Evolutionary conservation across 2,329 filamentous ascomycete species (phyloP), one percentile per base, ranked within the genome.

Genomic region (Verruconis gallopava): DNA sequence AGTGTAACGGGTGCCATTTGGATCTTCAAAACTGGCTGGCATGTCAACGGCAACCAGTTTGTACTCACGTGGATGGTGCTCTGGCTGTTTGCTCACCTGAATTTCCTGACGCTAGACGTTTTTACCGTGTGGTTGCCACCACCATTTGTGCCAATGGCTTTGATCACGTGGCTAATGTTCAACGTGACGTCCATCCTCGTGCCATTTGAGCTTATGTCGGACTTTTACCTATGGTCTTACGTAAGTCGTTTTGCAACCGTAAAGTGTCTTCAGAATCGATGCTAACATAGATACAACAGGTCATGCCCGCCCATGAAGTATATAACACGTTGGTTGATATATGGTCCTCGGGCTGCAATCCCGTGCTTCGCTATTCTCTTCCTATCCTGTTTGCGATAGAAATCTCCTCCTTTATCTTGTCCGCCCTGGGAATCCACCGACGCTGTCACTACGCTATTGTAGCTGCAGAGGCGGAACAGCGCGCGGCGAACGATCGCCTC

Each of bases 21-120:
- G 63, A 64, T 63, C 0, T 68, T 68, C 48, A 52, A 56, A 2
- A 46, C 57, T 13, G 51, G 49, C 9, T 68, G 66, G 65, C 14
- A 52, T 11, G 61, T 67, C 5, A 54, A 54, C 35, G 60, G 53
- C 2, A 48, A 43, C 5, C 65, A 68, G 45, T 68, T 66, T 45
- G 53, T 54, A 0, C 51, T 66, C 4, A 62, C 55, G 4, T 69
- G 66, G 66, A 55, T 65, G 51, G 46, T 50, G 1, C 36, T 43
- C n/a, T 37, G 37, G 38, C 37, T 34, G n/a, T 44, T 41, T 15
- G 37, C 37, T 19, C 62, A 66, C 48, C 46, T 63, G 40, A 64
- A 69, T 45, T 66, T 67, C 41, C 53, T 64, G 13, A 55, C 59
- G 12, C 53, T 69, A 2, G 67, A 71, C 44, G 53, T 59, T n/a